phyloP scores from a whole-genome alignment of 345 rosid genomes.

The Schrenkiella parvula region DNA sequence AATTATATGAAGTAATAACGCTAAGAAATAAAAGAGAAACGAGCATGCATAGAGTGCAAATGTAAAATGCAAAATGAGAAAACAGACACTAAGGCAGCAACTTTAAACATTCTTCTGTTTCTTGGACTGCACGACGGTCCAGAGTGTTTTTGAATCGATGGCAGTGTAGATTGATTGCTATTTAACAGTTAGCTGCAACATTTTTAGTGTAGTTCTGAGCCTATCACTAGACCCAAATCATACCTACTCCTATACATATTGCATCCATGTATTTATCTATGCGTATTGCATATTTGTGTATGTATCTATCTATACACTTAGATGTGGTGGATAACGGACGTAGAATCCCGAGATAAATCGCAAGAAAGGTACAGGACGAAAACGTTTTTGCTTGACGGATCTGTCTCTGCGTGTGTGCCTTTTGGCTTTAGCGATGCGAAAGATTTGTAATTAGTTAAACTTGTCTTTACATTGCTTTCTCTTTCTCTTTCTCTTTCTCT shows the following conservation, averaged over 20 bases:
- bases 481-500: background rate
- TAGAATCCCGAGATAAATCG: constrained; percentile 38
- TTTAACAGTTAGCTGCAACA: constrained; percentile 30
- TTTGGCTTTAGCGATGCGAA: constrained; percentile 25
- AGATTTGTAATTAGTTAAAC: constrained; percentile 23
- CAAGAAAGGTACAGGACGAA: constrained; percentile 34
- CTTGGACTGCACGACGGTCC: constrained; percentile 29
- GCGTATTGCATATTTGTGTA: background rate
- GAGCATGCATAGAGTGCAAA: constrained; percentile 7
- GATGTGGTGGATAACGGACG: constrained; percentile 26
- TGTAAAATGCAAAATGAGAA: constrained; percentile 9
- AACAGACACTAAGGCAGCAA: constrained; percentile 13
- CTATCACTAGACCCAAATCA: constrained; percentile 31
- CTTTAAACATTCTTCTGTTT: constrained; percentile 35
- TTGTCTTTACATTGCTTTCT: constrained; percentile 27
- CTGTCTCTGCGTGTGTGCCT: constrained; percentile 24
- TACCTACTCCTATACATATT: constrained; percentile 21
- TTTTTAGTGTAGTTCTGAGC: constrained; percentile 40
- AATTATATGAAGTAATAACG: background rate
- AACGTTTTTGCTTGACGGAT: constrained; percentile 30
- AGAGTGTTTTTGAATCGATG: constrained; percentile 25
- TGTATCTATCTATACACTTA: background rate
- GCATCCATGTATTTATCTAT: background rate
- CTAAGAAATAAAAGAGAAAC: background rate
- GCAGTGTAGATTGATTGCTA: constrained; percentile 33